phyloP scores from a whole-genome alignment of 768 basidiomycete species.

The Mycena floridula region DNA sequence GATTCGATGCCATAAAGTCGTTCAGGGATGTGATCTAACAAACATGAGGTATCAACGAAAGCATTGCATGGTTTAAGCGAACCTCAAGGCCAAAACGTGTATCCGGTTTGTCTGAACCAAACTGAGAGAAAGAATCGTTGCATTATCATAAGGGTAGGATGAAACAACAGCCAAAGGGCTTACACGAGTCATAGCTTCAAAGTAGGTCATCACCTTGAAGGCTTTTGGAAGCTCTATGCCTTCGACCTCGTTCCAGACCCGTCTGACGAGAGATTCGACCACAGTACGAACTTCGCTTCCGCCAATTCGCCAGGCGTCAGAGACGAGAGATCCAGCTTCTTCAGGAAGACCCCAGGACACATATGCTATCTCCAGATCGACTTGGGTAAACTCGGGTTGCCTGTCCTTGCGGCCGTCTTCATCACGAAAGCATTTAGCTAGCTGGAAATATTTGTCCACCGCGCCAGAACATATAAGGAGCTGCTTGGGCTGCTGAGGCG shows the following conservation, averaged over 20 bases:
- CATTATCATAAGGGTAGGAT: constrained; percentile 11
- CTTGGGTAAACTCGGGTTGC: constrained; percentile 95
- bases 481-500: constrained; percentile 95
- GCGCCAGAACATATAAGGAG: constrained; percentile 85
- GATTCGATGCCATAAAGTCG: constrained; percentile 8
- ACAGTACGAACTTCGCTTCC: constrained; percentile 76
- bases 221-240: constrained; percentile 49
- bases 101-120: constrained; percentile 94
- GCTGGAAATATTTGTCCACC: constrained; percentile 87
- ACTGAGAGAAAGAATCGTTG: constrained; percentile 42
- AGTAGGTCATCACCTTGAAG: constrained; percentile 84
- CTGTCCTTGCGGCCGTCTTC: constrained; percentile 93
- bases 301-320: constrained; percentile 74
- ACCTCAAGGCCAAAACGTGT: constrained; percentile 86
- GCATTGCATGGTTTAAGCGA: no score
- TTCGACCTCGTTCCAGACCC: constrained; percentile 72
- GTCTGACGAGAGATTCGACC: constrained; percentile 67
- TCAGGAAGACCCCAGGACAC: constrained; percentile 65
- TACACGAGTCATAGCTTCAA: constrained; percentile 86
- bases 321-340: constrained; percentile 9
- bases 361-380: constrained; percentile 96
- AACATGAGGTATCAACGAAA: no score
- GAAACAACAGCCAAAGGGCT: constrained; percentile 19
- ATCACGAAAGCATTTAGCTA: constrained; percentile 93
- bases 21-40: not conserved